Conservation (phyloP, 345 rosid species). For the sweet orange (Citrus sinensis) region DNA sequence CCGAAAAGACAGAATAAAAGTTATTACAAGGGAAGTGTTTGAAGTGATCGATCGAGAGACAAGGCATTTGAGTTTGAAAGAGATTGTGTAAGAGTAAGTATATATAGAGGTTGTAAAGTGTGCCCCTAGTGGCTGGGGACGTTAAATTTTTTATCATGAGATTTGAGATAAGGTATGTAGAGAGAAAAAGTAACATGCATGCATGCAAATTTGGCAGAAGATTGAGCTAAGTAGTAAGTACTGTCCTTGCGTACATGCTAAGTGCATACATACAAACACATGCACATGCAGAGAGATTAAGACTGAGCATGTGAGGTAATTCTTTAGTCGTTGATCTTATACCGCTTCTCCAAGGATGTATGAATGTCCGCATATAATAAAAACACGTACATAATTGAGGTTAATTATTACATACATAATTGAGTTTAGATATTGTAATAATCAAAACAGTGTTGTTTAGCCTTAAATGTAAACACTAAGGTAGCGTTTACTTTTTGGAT, state of each 20-base stretch:
- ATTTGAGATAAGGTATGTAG: neutral
- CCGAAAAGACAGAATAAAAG: neutral
- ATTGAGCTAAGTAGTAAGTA: neutral
- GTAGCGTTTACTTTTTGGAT: no score
- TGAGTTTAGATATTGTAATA: no score
- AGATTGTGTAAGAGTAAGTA: neutral
- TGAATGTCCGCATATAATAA: no score
- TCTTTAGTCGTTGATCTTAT: no score
- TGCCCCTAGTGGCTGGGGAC: neutral
- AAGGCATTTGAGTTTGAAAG: neutral
- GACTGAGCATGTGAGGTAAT: neutral
- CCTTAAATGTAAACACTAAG: no score
- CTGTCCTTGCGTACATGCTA: neutral
- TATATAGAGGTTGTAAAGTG: conserved; percentile 1
- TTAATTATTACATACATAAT: no score
- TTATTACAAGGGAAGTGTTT: neutral
- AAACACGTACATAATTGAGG: no score
- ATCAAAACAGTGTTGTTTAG: no score
- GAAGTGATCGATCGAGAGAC: neutral
- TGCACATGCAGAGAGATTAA: neutral
- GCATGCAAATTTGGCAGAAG: neutral
- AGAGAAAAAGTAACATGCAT: neutral
- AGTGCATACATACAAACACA: neutral
- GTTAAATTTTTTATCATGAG: neutral
- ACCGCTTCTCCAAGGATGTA: no score